Percentiles rank a stretch among this genome's conserved stretches.
Conservation (phyloP, 2,329 filamentous ascomycete species). For the Clonostachys chloroleuca region DNA sequence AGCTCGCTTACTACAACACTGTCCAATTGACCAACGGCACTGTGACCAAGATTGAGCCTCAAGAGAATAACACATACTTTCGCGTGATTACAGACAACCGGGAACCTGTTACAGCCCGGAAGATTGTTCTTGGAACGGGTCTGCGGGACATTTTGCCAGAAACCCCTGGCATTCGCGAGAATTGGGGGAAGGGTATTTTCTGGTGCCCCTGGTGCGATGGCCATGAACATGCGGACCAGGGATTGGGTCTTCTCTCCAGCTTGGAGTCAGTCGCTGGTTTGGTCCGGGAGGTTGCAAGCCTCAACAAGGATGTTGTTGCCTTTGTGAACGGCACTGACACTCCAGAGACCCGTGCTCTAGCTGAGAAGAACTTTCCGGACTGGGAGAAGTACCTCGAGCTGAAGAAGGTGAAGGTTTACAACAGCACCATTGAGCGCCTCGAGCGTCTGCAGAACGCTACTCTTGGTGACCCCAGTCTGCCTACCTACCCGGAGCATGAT, state of each 20-base stretch:
- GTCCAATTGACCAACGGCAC: slow-evolving; percentile 46
- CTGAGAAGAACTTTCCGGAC: slow-evolving; percentile 31
- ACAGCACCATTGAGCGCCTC: slow-evolving; percentile 45
- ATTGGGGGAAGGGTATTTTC: slow-evolving; percentile 55
- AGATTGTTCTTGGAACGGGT: slow-evolving; percentile 54
- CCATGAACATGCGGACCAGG: slow-evolving; percentile 54
- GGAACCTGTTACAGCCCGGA: slow-evolving; percentile 38
- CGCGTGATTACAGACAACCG: slow-evolving; percentile 19
- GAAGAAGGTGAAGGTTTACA: slow-evolving; percentile 49
- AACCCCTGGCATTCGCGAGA: slow-evolving; percentile 49
- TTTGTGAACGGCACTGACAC: slow-evolving; percentile 58
- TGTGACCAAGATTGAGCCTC: slow-evolving; percentile 33
- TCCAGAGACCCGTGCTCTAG: slow-evolving; percentile 25
- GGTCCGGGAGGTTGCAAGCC: slow-evolving; percentile 46
- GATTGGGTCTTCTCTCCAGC: slow-evolving; percentile 43
- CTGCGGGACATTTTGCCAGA: slow-evolving; percentile 47
- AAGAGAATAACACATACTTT: slow-evolving; percentile 37
- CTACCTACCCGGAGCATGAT: slow-evolving; percentile 44
- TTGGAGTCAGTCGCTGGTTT: slow-evolving; percentile 36
- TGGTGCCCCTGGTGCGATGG: slow-evolving; percentile 66
- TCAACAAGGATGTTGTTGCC: slow-evolving; percentile 50
- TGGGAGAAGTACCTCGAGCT: slow-evolving; percentile 44
- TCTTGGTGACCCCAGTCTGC: slow-evolving; percentile 28
- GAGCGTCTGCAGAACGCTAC: slow-evolving; percentile 35
- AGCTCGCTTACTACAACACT: slow-evolving; percentile 46